A percentile compares a stretch with the other conserved stretches of the same genome.
These are phyloP conservation scores for Acanthamoeba quina DNA, from an alignment of 208 protist genomes.

Conservation along the genomic window DNA sequence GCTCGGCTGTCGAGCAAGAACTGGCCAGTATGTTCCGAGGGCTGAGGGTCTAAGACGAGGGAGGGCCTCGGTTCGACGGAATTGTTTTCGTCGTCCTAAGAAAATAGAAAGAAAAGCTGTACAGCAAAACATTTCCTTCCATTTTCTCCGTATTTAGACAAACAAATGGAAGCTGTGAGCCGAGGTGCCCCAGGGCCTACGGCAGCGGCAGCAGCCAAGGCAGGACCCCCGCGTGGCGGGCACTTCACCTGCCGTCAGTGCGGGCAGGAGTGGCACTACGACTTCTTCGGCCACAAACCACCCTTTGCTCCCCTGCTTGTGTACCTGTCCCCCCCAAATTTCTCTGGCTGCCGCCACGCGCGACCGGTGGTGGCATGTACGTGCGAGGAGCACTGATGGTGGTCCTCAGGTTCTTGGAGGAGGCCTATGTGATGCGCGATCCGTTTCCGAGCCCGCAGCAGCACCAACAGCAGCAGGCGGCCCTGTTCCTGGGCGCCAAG, in stretches of 20 bases:
- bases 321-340: neutral
- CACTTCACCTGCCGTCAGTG: slow-evolving; percentile 52
- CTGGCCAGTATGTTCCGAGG: too few relatives aligned
- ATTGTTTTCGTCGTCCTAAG: too few relatives aligned
- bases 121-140: too few relatives aligned
- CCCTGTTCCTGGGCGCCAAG: slow-evolving; percentile 39
- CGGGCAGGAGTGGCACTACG: slow-evolving; percentile 47
- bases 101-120: too few relatives aligned
- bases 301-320: slow-evolving; percentile 33
- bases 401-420: slow-evolving; percentile 35
- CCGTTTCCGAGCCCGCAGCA: slow-evolving; percentile 25
- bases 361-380: too few relatives aligned
- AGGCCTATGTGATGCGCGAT: slow-evolving; percentile 64
- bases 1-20: neutral
- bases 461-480: neutral
- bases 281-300: slow-evolving; percentile 33
- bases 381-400: neutral
- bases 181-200: too few relatives aligned
- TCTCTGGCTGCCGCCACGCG: neutral
- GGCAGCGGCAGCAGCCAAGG: too few relatives aligned
- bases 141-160: too few relatives aligned
- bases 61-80: too few relatives aligned
- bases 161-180: too few relatives aligned
- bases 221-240: neutral
- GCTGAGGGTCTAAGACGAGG: too few relatives aligned